Conservation (phyloP, 2,329 filamentous ascomycete species). For the Beauveria rudraprayagi region DNA sequence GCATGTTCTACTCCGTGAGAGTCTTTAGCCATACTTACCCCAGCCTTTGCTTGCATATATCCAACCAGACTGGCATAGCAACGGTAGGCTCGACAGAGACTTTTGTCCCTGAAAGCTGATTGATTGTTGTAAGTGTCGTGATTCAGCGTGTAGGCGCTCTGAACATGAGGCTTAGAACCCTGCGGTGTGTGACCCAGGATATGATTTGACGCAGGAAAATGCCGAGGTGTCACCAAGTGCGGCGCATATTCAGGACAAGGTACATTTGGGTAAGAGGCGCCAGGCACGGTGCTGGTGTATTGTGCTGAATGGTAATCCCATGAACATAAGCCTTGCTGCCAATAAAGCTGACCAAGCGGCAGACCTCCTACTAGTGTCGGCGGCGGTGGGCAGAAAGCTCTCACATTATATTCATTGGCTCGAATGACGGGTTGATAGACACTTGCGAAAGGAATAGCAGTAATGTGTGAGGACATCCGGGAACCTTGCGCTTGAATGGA, state of each 20-base stretch:
- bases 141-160: neutral
- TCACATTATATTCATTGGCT: conserved; percentile 29
- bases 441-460: conserved; percentile 1
- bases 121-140: conserved; percentile 11
- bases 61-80: conserved; percentile 64
- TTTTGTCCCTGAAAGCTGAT: conserved; percentile 56
- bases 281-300: neutral
- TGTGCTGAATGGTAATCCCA: conserved; percentile 3
- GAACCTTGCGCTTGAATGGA: neutral
- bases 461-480: neutral
- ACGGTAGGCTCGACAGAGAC: conserved; percentile 60
- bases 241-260: neutral
- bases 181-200: neutral
- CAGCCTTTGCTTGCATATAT: conserved; percentile 54
- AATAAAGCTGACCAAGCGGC: conserved; percentile 22
- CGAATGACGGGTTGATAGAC: conserved; percentile 26
- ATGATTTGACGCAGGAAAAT: neutral
- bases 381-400: conserved; percentile 30
- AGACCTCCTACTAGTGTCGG: conserved; percentile 23
- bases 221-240: neutral
- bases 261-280: neutral
- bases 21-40: conserved; percentile 31
- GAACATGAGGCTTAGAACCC: neutral
- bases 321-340: conserved; percentile 13
- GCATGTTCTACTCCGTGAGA: conserved; percentile 28